Evolutionary conservation across 257 asterid species (phyloP), one percentile per base, ranked within the genome.

Genomic region (Fraxinus cuspidata): DNA sequence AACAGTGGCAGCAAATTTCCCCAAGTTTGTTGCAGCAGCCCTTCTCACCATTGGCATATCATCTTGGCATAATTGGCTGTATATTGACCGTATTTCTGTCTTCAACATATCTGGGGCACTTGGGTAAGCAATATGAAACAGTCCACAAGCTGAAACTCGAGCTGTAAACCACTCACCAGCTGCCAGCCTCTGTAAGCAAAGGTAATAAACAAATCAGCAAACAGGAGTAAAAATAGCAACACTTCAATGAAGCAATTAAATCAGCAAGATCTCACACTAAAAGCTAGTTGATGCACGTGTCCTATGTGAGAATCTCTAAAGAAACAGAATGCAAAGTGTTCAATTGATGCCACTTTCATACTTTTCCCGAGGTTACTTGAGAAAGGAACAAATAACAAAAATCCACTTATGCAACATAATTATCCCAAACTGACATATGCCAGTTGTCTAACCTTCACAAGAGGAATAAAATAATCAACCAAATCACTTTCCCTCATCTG

Each of bases 401-500:
- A 11, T 23, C 18, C 28, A 63, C 34, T 23, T 27, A 11, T 25
- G 35, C 69, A 63, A 11, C 69, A 63, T 63, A 63, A 10, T 3
- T 63, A 63, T 63, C 6, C 34, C 69, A 27, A 63, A 25, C 34
- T 63, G 34, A 23, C 2, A 21, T 21, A 60, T 21, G 18, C 51
- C 51, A 42, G 51, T 12, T 9, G 19, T 56, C 80, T 63, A 28
- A 88, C 95, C 95, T 88, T 88, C 73, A 84, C 82, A 6, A 88
- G 84, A 21, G 91, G 92, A 77, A 88, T 82, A 63, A 88, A 90
- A 8, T 60, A 83, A 44, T 87, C 89, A 21, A 87, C 81, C 87
- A 90, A 80, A 80, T 90, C 92, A 3, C 94, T 86, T 81, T 93
- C 98, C 93, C 91, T 89, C 98, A 93, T 93, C 85, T 93, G 98